Evolutionary conservation across 768 basidiomycete genomes (phyloP), one percentile per base, ranked within the genome.

Genomic region (Boletus pseudopeckii): DNA sequence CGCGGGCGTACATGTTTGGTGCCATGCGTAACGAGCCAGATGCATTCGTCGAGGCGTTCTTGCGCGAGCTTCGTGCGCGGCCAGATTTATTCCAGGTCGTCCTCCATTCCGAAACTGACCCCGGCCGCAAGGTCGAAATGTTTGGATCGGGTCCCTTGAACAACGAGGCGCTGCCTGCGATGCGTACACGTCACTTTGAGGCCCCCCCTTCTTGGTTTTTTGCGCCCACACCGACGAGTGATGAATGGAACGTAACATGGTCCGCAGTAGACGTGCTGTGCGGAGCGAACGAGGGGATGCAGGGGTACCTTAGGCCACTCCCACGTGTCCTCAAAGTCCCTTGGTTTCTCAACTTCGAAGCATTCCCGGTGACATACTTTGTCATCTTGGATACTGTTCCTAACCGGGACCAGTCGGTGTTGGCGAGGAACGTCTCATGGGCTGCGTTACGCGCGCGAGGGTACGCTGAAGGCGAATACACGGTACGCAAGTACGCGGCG

Each of bases 61-160:
- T 72, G 1, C 46, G 52, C 20, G 66, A 70, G 18, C 64, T 72
- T 14, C 59, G 65, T n/a, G 60, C 59, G 1, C 64, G 65, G 8
- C 71, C 69, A 2, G 67, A 72, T 33, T 52, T 69, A 2, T 72
- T 72, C 44, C 58, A 68, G 30, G 65, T 72, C 3, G 57, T 71
- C 20, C 62, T 63, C 8, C 61, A 58, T 13, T 65, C 68, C 3
- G 70, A 72, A 9, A 68, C 64, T 0, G 63, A 62, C 24, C 65
- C 70, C 1, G 58, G 56, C 0, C 52, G 48, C 13, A n/a, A 49
- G 2, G 54, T 72, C 7, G 60, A 69, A 22, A 36, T 37, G 18
- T 72, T 67, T n/a, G 71, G 70, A 4, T 53, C 50, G 2, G 62
- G 61, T n/a, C 43, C 52, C 13, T 45, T 44, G 10, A 56, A 50